Conservation (phyloP, 1,284 basidiomycete genomes). For the Ustilago vetiveriae region DNA sequence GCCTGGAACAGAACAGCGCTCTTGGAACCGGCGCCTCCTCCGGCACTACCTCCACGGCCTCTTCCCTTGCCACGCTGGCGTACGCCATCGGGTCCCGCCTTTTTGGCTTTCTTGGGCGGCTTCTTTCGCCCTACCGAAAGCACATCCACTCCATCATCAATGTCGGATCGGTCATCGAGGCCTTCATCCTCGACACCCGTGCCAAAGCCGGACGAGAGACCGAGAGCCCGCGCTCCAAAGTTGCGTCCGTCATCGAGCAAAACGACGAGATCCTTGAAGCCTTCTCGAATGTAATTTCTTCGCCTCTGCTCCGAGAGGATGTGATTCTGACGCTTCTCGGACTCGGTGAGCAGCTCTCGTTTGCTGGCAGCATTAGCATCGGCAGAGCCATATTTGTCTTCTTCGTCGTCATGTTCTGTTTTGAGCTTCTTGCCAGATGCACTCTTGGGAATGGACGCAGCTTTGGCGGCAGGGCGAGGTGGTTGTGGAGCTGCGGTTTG, state of each 20-base stretch:
- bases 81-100: constrained; percentile 42
- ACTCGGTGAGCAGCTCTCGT: constrained; percentile 55
- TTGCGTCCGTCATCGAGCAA: constrained; percentile 62
- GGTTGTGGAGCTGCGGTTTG: constrained; percentile 8
- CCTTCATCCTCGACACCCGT: constrained; percentile 66
- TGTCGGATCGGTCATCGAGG: constrained; percentile 60
- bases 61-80: constrained; percentile 60
- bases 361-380: constrained; percentile 24
- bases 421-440: constrained; percentile 53
- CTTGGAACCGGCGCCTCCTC: constrained; percentile 63
- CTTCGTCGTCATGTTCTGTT: constrained; percentile 49
- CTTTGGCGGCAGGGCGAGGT: constrained; percentile 4
- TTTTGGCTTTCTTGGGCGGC: constrained; percentile 52
- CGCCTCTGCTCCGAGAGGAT: constrained; percentile 64
- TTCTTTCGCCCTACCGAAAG: constrained; percentile 48
- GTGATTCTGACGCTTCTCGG: constrained; percentile 63
- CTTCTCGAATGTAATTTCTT: constrained; percentile 64
- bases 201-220: constrained; percentile 61
- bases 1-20: constrained; percentile 65
- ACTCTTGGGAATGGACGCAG: constrained; percentile 3
- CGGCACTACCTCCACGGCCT: constrained; percentile 62
- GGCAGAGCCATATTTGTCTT: not conserved
- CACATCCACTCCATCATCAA: constrained; percentile 57
- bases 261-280: constrained; percentile 64
- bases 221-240: constrained; percentile 63